Evolutionary conservation across 2,329 filamentous ascomycete genomes (phyloP), one percentile per base, ranked within the genome.

Genomic region (Massarina eburnea): DNA sequence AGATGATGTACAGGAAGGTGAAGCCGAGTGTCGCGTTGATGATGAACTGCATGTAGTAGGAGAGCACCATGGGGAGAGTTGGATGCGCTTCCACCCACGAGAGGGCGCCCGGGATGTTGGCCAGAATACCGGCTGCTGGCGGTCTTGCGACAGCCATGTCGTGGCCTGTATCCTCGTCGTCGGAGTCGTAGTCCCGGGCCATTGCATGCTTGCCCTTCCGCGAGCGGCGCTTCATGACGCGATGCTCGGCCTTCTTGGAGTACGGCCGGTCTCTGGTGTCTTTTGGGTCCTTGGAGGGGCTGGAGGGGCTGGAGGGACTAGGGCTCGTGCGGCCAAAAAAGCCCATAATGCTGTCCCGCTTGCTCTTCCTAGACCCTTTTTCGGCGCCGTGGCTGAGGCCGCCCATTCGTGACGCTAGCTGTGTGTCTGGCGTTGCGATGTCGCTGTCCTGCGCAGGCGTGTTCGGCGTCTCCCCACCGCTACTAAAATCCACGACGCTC

Each of bases 11-110:
- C 32, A 83, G 71, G 56, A 75, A 72, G 43, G 79, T 70, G 10
- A 78, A 67, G 4, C 84, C 76, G 14, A 88, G 73, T 48, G 81
- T 78, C 37, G 84, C 65, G 64, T 89, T 90, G 71, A 90, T 80
- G 2, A 78, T 62, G 37, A 87, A 73, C 62, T 87, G 84, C 10
- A 82, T 78, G 71, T 85, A 88, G 71, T 77, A 84, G 15, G 83
- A 84, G 14, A 88, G 73, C 21, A 86, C 82, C 44, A 80, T 76
- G 1, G 85, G 85, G 8, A 87, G 76, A 46, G 82, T 78, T 0
- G 85, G 85, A 54, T 86, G 83, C 4, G 78, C 75, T 55, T 84
- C 82, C 43, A 88, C 74, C 67, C 83, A 82, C 15, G 77, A 76
- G 59, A 87, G 80, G 51, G 85, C 71, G 27, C 76, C 72, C 2